Conservation (phyloP, 257 asterid genomes). For the Solanum gandarillasii region DNA sequence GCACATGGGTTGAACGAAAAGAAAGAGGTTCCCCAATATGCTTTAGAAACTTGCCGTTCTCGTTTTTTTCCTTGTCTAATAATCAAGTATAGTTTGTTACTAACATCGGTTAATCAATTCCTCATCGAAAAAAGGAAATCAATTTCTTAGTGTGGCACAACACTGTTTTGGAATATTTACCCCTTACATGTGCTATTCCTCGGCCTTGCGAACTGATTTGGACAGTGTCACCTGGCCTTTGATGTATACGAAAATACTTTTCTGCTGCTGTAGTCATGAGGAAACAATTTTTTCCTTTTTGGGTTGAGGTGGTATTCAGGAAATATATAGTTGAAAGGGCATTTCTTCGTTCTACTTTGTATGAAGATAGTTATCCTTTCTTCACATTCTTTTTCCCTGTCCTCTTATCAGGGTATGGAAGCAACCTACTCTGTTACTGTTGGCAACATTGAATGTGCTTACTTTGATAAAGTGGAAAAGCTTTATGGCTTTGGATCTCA, state of each 20-base stretch:
- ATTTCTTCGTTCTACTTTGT: neutral
- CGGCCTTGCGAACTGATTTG: neutral
- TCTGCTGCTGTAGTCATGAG: neutral
- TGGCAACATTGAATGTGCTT: conserved; percentile 60
- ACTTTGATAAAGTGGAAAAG: conserved; percentile 71
- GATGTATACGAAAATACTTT: neutral
- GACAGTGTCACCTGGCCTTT: neutral
- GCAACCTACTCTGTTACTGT: conserved; percentile 45
- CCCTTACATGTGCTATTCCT: neutral
- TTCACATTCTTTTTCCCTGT: neutral
- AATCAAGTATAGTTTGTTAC: neutral
- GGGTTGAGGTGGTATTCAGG: neutral
- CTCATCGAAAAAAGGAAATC: neutral
- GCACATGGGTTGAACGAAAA: neutral
- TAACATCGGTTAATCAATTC: neutral
- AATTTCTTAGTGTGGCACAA: neutral
- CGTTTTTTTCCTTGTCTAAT: neutral
- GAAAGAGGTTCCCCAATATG: neutral
- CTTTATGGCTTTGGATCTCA: conserved; percentile 52
- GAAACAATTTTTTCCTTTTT: neutral
- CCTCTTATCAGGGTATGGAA: conserved; percentile 53
- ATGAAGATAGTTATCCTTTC: neutral
- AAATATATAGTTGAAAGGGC: neutral
- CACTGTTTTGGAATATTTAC: neutral
- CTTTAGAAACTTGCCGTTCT: neutral